Conservation (phyloP, 148 eudicot species). For the Dysphania ambrosioides region DNA sequence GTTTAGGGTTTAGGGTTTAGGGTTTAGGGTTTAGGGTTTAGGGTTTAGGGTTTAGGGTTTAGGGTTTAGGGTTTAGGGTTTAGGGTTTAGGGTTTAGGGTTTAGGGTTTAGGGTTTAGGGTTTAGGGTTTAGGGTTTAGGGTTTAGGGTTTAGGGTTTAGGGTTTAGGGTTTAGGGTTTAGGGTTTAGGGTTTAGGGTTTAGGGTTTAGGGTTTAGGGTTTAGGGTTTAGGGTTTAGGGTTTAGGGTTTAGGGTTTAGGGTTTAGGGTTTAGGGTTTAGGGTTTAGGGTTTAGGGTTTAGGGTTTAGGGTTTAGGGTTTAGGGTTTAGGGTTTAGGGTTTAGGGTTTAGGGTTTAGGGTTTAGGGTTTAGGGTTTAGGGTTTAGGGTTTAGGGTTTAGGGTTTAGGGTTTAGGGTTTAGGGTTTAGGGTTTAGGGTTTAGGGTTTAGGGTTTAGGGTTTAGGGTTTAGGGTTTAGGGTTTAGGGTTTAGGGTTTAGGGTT, state of each 20-base stretch:
- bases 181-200: constrained; percentile 29
- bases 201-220: constrained; percentile 17
- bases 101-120: constrained; percentile 33
- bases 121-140: constrained; percentile 32
- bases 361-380: constrained; percentile 24
- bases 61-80: constrained; percentile 28
- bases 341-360: constrained; percentile 20
- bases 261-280: constrained; percentile 23
- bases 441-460: constrained; percentile 26
- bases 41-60: constrained; percentile 30
- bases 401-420: constrained; percentile 31
- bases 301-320: constrained; percentile 21
- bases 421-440: constrained; percentile 28
- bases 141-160: constrained; percentile 32
- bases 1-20: constrained; percentile 27
- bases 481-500: constrained; percentile 24
- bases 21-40: constrained; percentile 26
- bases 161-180: constrained; percentile 31
- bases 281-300: constrained; percentile 16
- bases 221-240: constrained; percentile 13
- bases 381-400: constrained; percentile 29
- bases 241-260: constrained; percentile 25
- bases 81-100: constrained; percentile 26
- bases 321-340: constrained; percentile 24
- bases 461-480: constrained; percentile 24